A percentile compares a stretch with the other conserved stretches of the same genome.
Evolutionary conservation across 768 basidiomycete species (phyloP).

Genomic region (Vishniacozyma victoriae): DNA sequence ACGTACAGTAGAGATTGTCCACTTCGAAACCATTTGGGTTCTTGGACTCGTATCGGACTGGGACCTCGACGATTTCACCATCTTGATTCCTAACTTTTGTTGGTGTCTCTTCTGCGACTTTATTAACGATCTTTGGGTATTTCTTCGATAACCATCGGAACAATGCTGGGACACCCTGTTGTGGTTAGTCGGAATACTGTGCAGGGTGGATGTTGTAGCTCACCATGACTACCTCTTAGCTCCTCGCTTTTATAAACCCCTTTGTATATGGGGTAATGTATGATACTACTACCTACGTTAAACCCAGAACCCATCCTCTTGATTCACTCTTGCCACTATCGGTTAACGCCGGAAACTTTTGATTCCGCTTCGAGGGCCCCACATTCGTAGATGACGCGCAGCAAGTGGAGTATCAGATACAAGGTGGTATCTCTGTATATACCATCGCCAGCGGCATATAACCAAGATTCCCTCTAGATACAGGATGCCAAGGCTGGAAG

Average conservation of each 20-base stretch:
- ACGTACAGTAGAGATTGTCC: conserved; percentile 74
- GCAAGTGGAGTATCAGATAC: too few relatives aligned
- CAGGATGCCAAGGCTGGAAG: background rate
- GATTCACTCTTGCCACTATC: too few relatives aligned
- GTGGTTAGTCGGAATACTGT: background rate
- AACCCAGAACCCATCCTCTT: too few relatives aligned
- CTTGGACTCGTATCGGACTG: conserved; percentile 60
- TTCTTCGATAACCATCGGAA: conserved; percentile 99
- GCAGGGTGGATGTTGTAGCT: background rate
- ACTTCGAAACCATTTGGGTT: conserved; percentile 97
- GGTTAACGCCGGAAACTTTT: too few relatives aligned
- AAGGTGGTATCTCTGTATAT: too few relatives aligned
- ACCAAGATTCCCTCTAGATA: too few relatives aligned
- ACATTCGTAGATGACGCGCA: too few relatives aligned
- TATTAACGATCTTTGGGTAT: conserved; percentile 79
- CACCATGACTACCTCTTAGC: background rate
- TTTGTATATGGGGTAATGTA: too few relatives aligned
- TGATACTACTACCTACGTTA: too few relatives aligned
- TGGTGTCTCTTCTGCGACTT: conserved; percentile 78
- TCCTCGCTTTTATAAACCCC: too few relatives aligned
- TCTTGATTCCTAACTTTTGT: conserved; percentile 58
- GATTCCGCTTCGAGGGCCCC: too few relatives aligned
- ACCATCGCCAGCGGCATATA: too few relatives aligned
- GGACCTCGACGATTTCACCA: conserved; percentile 61
- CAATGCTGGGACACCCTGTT: conserved; percentile 89